These are phyloP conservation scores for Sporisorium exsertum DNA, from an alignment of 1,284 basidiomycete species.

Conservation along the genomic window DNA sequence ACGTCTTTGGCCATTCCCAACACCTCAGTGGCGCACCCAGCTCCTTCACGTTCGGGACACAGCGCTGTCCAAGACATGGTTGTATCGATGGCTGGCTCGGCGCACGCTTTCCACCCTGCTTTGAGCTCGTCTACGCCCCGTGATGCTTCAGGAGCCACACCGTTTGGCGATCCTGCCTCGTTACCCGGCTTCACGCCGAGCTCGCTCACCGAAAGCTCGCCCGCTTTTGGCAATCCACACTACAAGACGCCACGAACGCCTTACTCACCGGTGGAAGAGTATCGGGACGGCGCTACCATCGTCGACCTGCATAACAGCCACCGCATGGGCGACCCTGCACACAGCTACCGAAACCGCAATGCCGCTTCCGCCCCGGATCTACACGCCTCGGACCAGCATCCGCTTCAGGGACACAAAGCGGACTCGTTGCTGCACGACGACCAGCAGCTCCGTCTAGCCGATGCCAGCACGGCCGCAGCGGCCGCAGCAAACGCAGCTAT, in stretches of 20 bases:
- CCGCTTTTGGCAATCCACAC: constrained; percentile 47
- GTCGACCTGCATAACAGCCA: constrained; percentile 30
- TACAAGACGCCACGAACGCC: constrained; percentile 62
- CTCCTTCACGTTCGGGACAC: neutral
- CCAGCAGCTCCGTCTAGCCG: constrained; percentile 22
- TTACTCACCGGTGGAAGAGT: constrained; percentile 58
- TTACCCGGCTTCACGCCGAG: constrained; percentile 63
- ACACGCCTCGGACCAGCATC: constrained; percentile 4
- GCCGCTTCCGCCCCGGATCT: neutral
- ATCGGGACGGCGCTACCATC: constrained; percentile 36
- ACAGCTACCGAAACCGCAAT: constrained; percentile 16
- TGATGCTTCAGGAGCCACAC: constrained; percentile 25
- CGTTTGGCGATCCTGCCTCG: constrained; percentile 58
- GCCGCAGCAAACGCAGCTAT: constrained; percentile 39
- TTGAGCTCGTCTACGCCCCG: constrained; percentile 37
- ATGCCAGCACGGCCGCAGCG: constrained; percentile 34
- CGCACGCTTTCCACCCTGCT: constrained; percentile 18
- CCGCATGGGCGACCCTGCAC: constrained; percentile 8
- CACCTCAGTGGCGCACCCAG: neutral
- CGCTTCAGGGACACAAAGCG: neutral
- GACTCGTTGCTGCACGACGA: constrained; percentile 12
- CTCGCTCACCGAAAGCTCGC: constrained; percentile 60
- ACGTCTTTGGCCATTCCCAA: neutral
- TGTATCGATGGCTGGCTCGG: neutral
- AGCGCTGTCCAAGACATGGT: constrained; percentile 7